Base-by-base conservation (phyloP, 768 basidiomycete genomes). In the Nevesoporus exiguus region DNA sequence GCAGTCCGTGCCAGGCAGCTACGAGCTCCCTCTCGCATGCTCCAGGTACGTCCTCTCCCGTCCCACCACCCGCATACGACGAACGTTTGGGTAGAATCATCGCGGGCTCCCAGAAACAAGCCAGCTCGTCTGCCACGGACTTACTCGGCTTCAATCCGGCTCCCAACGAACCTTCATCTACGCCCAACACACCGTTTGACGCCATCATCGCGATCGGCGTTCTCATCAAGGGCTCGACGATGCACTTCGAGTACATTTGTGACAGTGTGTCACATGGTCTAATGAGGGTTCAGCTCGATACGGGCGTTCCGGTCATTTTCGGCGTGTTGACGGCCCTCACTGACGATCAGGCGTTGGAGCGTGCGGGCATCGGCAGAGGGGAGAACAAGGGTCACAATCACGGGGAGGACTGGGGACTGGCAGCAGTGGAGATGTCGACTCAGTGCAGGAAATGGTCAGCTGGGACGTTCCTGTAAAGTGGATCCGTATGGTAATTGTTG, bases 241-340 rank as follows among this genome's bases (percentile, higher is more conserved):
- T 97, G 93, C 97, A 99, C 76, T 99, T 98, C 71, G 97, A 99
- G 71, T 99, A 99, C 79, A 99, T 98, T 71, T 90, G 83, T 71
- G 93, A 98, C 64, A 83, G 85, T 56, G 95, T 98, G 55, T 85
- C 93, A 39, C 90, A 98, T 63, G 94, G 86, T 41, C 77, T 99
- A 59, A 99, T 98, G 97, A 83, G 82, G 64, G 84, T 98, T 21
- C 93, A 96, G 73, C 76, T 98, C 62, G 96, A 98, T 71, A 86
- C 90, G 1, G 93, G 93, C 15, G 83, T 90, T 22, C 97, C 97
- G 0, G 90, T 98, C 64, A 87, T 99, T 61, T 98, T 98, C 71
- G 97, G 97, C 39, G 93, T 99, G 25, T 74, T 99, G 67, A 99
- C 95, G 19, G 91, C 85, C 42, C 80, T 98, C 59, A 88, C 77